Conservation (phyloP, 768 basidiomycete species). For the Tubosaeta brunneosetosa region DNA sequence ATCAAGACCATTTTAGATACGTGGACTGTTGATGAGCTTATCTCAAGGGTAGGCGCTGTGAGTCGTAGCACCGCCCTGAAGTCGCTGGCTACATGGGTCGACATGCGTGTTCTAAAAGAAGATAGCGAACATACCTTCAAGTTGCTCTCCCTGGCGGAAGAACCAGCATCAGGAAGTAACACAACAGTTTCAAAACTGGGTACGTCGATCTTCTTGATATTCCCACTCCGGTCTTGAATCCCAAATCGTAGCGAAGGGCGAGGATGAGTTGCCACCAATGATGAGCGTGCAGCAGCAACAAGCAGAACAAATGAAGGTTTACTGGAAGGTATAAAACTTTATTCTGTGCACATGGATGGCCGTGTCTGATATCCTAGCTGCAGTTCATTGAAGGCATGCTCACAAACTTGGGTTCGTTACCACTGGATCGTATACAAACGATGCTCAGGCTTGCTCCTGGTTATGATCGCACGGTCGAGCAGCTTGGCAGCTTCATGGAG, state of each 20-base stretch:
- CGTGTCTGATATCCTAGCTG: constrained; percentile 1
- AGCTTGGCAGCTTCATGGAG: constrained; percentile 77
- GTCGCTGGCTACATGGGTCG: constrained; percentile 79
- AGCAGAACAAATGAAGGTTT: constrained; percentile 80
- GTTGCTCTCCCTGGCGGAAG: constrained; percentile 60
- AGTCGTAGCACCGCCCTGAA: constrained; percentile 63
- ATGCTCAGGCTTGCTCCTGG: constrained; percentile 84
- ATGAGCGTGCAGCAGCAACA: constrained; percentile 66
- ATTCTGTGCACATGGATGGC: not conserved
- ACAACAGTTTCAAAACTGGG: constrained; percentile 23
- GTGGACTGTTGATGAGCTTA: constrained; percentile 71
- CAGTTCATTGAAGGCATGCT: constrained; percentile 92
- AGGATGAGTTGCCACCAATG: constrained; percentile 47
- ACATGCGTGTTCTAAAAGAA: constrained; percentile 75
- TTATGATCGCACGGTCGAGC: constrained; percentile 76
- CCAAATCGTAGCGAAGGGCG: constrained; percentile 27
- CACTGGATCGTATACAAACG: constrained; percentile 78
- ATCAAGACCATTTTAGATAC: constrained; percentile 38
- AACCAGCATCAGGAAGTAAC: constrained; percentile 28
- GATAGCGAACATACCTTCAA: constrained; percentile 54
- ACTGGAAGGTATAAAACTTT: constrained; percentile 65
- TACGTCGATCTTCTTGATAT: constrained; percentile 3
- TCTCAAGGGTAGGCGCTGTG: constrained; percentile 56
- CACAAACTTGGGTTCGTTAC: constrained; percentile 73
- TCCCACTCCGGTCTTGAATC: not conserved